Evolutionary conservation across 2,329 filamentous ascomycete genomes (phyloP).

Genomic region (Ceratocystis variospora): DNA sequence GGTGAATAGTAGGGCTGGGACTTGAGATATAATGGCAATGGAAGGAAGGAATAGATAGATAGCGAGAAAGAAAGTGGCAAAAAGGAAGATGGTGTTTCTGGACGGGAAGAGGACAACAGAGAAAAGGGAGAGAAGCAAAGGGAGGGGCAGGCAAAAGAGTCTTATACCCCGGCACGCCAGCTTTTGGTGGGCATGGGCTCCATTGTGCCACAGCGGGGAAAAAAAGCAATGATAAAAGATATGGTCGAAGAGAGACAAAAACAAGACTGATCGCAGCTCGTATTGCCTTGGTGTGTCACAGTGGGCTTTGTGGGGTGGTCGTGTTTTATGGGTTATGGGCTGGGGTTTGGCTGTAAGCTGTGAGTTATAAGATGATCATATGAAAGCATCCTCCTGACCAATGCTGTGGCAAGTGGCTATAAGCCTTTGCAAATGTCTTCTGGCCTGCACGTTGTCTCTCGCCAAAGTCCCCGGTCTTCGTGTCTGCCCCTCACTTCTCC

Average conservation of each 20-base stretch:
- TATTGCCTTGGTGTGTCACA: constrained; percentile 3
- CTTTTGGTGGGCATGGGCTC: background rate
- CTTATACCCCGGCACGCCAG: constrained; percentile 1
- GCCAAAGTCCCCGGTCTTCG: background rate
- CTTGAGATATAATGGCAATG: background rate
- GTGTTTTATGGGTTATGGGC: background rate
- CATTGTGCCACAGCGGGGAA: background rate
- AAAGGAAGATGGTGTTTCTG: background rate
- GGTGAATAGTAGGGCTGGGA: background rate
- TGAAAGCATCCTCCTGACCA: too few species aligned
- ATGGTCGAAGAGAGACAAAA: background rate
- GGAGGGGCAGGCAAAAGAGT: background rate
- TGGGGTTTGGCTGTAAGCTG: background rate
- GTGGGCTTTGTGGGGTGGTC: background rate
- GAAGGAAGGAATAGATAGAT: background rate
- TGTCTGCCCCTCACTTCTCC: background rate
- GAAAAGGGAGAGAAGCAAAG: background rate
- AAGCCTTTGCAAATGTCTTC: background rate
- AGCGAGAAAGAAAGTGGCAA: background rate
- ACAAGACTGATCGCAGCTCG: constrained; percentile 2
- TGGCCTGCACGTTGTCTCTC: background rate
- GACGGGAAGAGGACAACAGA: background rate
- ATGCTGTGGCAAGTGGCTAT: too few species aligned
- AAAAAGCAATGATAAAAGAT: background rate
- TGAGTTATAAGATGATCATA: too few species aligned